phyloP scores from a whole-genome alignment of 208 protist genomes.

The Trypanosoma boissoni region DNA sequence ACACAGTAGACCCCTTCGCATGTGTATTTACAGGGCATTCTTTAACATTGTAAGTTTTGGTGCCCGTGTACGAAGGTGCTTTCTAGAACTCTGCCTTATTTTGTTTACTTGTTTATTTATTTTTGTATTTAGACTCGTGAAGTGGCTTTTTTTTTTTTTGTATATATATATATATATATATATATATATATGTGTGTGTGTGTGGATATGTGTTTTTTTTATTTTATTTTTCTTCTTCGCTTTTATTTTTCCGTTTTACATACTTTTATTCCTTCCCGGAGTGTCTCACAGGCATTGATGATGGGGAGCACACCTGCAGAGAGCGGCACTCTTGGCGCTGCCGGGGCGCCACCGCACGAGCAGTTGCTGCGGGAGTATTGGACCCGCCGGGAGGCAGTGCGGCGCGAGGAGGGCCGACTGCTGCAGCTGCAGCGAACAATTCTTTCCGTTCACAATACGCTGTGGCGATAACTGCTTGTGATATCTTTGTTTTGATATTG shows the following conservation, averaged over 20 bases:
- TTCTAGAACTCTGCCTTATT: no score
- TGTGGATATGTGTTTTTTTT: neutral
- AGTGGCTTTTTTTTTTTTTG: neutral
- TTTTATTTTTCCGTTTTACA: conserved; percentile 8
- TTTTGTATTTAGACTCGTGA: neutral
- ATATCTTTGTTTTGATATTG: neutral
- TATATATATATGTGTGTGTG: conserved; percentile 1
- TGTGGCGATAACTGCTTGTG: conserved; percentile 21
- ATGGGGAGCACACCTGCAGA: neutral
- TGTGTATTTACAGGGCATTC: no score
- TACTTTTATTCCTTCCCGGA: neutral
- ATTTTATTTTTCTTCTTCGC: neutral
- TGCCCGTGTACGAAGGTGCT: no score
- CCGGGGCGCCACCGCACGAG: conserved; percentile 12
- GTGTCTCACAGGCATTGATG: neutral
- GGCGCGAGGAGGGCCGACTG: conserved; percentile 41
- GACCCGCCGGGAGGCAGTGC: conserved; percentile 37
- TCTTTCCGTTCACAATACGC: conserved; percentile 39
- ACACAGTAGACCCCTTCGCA: no score
- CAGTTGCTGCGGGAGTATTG: conserved; percentile 39
- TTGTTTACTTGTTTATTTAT: neutral
- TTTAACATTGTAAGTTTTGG: no score
- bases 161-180: neutral
- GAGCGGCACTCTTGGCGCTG: neutral
- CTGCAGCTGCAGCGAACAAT: conserved; percentile 37